Base-by-base conservation (phyloP, 2,329 filamentous ascomycete species). In the Cladosporium velox region DNA sequence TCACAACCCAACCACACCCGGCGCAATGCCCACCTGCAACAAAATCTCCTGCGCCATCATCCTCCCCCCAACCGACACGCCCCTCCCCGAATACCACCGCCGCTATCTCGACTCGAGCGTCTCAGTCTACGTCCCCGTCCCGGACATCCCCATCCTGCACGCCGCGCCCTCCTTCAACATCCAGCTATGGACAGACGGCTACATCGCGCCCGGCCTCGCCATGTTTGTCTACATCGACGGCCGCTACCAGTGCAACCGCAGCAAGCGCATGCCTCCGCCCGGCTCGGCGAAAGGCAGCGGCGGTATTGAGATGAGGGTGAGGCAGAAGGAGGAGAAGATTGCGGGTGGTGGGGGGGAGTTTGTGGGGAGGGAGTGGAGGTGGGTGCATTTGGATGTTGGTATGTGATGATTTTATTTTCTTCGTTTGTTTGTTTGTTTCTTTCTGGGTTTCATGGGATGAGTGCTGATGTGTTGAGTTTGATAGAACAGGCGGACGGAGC, bases 221-320 rank as follows among this genome's bases (percentile, higher is more conserved):
- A 81, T 84, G 73, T 84, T 83, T 67, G 84, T 87, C 30, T 87
- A 81, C 76, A 85, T 86, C 49, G 85, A 87, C 69, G 85, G 85
- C 21, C 74, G 82, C 6, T 86, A 86, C 67, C 85, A 87, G 70
- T 85, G 83, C 74, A 87, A 87, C 67, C 83, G 85, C 65, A 84
- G 85, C 72, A 77, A 81, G 47, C 76, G 79, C 47, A 74, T 44
- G 34, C 57, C 58, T 18, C 64, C 18, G 28, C 28, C n/a, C 4
- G 64, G 55, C 24, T 44, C 44, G 28, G n/a, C 18, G 32, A 44
- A 30, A 6, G 57, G 44, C 6, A 54, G 38, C 6, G 44, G 28
- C 4, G 64, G 26, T 5, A 34, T 65, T 14, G 57, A 60, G 64
- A 83, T 87, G 63, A 73, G 77, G 8, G 76, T 87, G 4, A 78